Evolutionary conservation across 768 basidiomycete genomes (phyloP).

Genomic region (Boletus vermiculosoides): DNA sequence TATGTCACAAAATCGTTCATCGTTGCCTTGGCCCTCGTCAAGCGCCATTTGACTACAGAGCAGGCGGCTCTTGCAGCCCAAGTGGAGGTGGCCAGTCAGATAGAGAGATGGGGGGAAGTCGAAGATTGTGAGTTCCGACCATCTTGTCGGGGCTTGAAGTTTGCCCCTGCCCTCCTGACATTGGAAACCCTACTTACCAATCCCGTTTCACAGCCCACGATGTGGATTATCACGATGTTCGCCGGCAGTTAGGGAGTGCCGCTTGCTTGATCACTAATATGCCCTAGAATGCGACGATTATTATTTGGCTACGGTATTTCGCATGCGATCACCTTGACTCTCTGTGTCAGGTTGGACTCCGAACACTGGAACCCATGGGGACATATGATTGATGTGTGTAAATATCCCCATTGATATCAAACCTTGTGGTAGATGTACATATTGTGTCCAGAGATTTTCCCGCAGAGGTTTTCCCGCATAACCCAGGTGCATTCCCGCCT

Average conservation of each 20-base stretch:
- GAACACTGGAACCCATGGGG: slow-evolving; percentile 13
- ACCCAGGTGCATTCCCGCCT: slow-evolving; percentile 9
- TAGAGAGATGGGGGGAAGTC: slow-evolving; percentile 98
- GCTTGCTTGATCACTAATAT: slow-evolving; percentile 54
- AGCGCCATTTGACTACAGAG: slow-evolving; percentile 73
- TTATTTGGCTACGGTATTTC: slow-evolving; percentile 8
- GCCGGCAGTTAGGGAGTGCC: slow-evolving; percentile 81
- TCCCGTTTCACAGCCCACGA: slow-evolving; percentile 75
- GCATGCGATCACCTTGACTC: slow-evolving; percentile 4
- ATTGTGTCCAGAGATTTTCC: slow-evolving; percentile 6
- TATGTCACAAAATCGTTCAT: slow-evolving; percentile 90
- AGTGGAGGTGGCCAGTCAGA: slow-evolving; percentile 95
- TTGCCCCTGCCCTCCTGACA: neutral
- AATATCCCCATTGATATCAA: slow-evolving; percentile 15
- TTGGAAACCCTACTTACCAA: slow-evolving; percentile 12
- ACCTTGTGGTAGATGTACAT: slow-evolving; percentile 13
- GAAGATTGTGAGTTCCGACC: slow-evolving; percentile 81
- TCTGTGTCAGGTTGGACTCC: slow-evolving; percentile 12
- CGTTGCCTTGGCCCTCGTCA: slow-evolving; percentile 81
- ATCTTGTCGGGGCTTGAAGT: slow-evolving; percentile 6
- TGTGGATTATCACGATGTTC: slow-evolving; percentile 93
- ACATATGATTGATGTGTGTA: slow-evolving; percentile 17
- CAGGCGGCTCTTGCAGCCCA: slow-evolving; percentile 81
- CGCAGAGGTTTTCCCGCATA: slow-evolving; percentile 2
- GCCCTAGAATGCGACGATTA: slow-evolving; percentile 17